Evolutionary conservation across 1,284 basidiomycete species (phyloP).

Genomic region (Trichosporon sp.): DNA sequence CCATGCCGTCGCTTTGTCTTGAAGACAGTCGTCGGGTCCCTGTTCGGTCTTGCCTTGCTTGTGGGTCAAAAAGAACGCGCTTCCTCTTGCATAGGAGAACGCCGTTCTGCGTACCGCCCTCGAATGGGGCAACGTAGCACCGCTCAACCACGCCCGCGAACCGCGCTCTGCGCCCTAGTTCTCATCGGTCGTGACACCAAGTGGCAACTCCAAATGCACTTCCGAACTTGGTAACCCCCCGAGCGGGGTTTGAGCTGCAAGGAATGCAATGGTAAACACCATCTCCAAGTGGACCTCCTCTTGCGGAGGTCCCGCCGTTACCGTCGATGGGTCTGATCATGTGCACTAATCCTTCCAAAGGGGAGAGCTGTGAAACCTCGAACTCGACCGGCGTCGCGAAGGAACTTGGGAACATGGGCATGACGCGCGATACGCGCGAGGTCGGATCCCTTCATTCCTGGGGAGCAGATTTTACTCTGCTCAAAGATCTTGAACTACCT

Average conservation of each 20-base stretch:
- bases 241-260: background rate
- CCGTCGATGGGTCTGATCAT: slow-evolving; percentile 6
- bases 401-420: slow-evolving; percentile 5
- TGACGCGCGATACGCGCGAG: slow-evolving; percentile 3
- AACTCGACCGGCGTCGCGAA: background rate
- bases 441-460: background rate
- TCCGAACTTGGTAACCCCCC: slow-evolving; percentile 1
- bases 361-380: background rate
- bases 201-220: background rate
- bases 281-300: slow-evolving; percentile 9
- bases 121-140: background rate
- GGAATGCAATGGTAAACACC: slow-evolving; percentile 1
- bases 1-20: slow-evolving; percentile 8
- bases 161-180: slow-evolving; percentile 1
- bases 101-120: background rate
- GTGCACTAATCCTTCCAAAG: background rate
- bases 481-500: slow-evolving; percentile 1
- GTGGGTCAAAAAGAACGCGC: background rate
- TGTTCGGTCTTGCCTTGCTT: background rate
- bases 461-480: background rate
- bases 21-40: slow-evolving; percentile 17
- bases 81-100: slow-evolving; percentile 2
- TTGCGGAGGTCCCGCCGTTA: slow-evolving; percentile 1
- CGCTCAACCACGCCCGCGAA: background rate
- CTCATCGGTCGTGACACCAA: slow-evolving; percentile 2